phyloP scores from a whole-genome alignment of 164 flowering plant species.

The Cinnamomum chago region DNA sequence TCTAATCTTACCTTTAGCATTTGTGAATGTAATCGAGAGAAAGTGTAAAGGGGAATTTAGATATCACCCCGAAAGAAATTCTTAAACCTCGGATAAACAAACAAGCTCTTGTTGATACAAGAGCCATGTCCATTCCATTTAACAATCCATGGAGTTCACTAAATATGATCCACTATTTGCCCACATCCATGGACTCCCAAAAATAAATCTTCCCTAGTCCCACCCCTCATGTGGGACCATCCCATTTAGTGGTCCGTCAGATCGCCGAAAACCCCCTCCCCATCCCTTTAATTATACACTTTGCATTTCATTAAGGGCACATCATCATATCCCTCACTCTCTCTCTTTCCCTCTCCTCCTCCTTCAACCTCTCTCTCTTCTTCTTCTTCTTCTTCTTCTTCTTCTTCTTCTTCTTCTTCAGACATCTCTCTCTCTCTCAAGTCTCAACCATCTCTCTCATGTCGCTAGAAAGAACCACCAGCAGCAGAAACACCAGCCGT shows the following conservation, averaged over 20 bases:
- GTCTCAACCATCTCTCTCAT: not conserved
- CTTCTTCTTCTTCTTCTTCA: not conserved
- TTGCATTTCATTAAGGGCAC: not conserved
- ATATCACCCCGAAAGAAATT: too few species aligned
- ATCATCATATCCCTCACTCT: constrained; percentile 7
- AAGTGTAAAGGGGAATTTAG: rapidly evolving
- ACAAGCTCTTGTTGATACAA: too few species aligned
- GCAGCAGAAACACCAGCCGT: constrained; percentile 16
- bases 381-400: not conserved
- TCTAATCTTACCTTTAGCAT: too few species aligned
- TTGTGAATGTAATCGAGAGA: too few species aligned
- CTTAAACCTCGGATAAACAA: too few species aligned
- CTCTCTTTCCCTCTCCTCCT: not conserved
- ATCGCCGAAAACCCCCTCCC: not conserved
- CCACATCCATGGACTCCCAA: too few species aligned
- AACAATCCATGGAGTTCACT: too few species aligned
- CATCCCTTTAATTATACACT: not conserved
- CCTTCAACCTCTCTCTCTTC: not conserved
- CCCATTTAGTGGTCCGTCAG: not conserved
- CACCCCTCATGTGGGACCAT: not conserved
- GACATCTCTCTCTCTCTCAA: not conserved
- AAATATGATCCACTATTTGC: too few species aligned
- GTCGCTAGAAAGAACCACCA: not conserved
- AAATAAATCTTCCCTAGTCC: too few species aligned
- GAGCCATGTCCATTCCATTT: too few species aligned